These are phyloP conservation scores for Cryptococcus sp. DNA, from an alignment of 1,284 basidiomycete species.

Conservation along the genomic window DNA sequence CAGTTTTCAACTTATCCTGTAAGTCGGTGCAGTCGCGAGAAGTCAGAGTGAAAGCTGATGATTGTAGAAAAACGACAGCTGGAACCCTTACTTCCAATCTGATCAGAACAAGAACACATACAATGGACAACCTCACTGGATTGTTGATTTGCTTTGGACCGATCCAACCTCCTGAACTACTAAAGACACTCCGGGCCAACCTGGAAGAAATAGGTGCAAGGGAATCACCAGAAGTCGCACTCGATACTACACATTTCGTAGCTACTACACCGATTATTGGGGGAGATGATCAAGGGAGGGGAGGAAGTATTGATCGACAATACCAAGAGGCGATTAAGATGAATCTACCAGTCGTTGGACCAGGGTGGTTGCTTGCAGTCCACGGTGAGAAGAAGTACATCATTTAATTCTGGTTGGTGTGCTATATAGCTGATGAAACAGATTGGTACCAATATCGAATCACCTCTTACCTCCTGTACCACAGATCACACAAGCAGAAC, in stretches of 20 bases:
- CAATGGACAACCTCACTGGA: constrained; percentile 85
- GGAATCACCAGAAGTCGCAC: constrained; percentile 87
- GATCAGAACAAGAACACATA: constrained; percentile 78
- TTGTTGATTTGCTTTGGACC: constrained; percentile 89
- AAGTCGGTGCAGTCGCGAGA: constrained; percentile 27
- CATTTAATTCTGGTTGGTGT: constrained; percentile 1
- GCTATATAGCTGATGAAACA: constrained; percentile 41
- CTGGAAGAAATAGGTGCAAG: constrained; percentile 76
- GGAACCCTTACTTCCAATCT: constrained; percentile 81
- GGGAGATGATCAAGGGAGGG: constrained; percentile 53
- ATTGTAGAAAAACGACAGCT: constrained; percentile 63
- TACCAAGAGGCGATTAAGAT: constrained; percentile 86
- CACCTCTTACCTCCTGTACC: constrained; percentile 69
- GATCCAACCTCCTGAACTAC: constrained; percentile 66
- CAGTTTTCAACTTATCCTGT: constrained; percentile 83
- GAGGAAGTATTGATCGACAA: constrained; percentile 57
- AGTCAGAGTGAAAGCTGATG: neutral
- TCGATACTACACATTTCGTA: constrained; percentile 94
- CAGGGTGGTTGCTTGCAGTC: constrained; percentile 84
- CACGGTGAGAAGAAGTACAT: constrained; percentile 70
- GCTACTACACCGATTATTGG: constrained; percentile 72
- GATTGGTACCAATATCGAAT: constrained; percentile 78
- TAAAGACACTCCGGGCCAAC: constrained; percentile 72
- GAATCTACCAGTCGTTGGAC: constrained; percentile 84
- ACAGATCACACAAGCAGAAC: constrained; percentile 14